Evolutionary conservation across 2,329 filamentous ascomycete genomes (phyloP).

Genomic region (Emergomyces africanus): DNA sequence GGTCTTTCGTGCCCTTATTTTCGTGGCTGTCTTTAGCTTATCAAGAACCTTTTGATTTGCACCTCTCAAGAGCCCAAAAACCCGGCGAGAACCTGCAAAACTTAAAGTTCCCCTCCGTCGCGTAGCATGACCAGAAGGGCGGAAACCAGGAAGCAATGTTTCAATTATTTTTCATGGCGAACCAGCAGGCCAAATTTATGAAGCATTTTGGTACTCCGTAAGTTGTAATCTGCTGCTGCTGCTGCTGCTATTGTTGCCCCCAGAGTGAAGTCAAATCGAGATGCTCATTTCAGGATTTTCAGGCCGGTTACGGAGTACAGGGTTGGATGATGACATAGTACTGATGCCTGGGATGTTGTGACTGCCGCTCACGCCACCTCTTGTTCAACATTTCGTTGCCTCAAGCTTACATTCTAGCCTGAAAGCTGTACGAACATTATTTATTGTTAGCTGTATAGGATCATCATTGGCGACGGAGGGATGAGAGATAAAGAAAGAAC

Average conservation of each 20-base stretch:
- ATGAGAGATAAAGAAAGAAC: background rate
- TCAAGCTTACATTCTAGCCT: background rate
- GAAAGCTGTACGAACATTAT: background rate
- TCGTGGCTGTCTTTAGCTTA: background rate
- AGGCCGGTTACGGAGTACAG: background rate
- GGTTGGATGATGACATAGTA: background rate
- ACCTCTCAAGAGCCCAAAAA: background rate
- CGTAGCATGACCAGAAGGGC: background rate
- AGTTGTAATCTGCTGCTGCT: no score
- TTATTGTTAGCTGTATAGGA: background rate
- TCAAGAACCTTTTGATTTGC: background rate
- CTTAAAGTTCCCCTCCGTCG: background rate
- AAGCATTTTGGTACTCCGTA: no score
- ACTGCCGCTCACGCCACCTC: background rate
- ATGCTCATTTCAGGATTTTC: background rate
- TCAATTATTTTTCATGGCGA: background rate
- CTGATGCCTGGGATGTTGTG: background rate
- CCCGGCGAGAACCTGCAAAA: background rate
- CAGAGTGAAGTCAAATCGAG: background rate
- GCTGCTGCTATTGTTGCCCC: no score
- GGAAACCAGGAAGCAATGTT: background rate
- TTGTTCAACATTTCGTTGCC: background rate
- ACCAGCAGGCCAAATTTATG: background rate
- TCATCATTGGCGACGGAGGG: background rate
- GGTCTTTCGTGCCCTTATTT: background rate